Base-by-base conservation (phyloP, 2,329 filamentous ascomycete genomes). In the Massarina eburnea region DNA sequence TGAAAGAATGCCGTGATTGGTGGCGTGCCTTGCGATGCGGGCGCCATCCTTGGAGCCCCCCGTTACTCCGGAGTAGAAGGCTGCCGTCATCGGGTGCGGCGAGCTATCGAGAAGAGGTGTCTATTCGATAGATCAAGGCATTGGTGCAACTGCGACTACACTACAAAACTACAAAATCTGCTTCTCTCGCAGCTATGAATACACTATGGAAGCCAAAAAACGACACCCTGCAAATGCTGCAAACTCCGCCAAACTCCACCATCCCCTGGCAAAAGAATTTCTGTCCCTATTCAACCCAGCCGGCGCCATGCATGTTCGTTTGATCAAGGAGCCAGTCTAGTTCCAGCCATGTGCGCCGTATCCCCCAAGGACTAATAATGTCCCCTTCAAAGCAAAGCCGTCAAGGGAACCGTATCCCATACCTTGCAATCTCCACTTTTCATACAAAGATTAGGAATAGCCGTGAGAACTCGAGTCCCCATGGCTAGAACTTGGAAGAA, bases 201-300 rank as follows among this genome's bases (percentile, higher is more conserved):
- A 39, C 22, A 5, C 5, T 6, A 24, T 43, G 24, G 22, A 38
- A 37, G 35, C 21, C 32, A 33, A 17, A 18, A 41, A 8, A 14
- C 29, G 41, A 45, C 46, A 41, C 46, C 46, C 14, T 38, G 36
- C 30, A 48, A 42, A 43, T 48, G 45, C 45, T 48, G 32, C 15
- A 35, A 30, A 37, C 26, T 9, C 30, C 17, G 20, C 32, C 32
- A 41, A 44, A 48, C 40, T 29, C 40, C 45, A 12, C 35, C 21
- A 38, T 26, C 32, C 21, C 20, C 36, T 41, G 19, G 10, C 18
- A 27, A 15, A 21, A 29, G 18, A 38, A 34, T 27, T 21, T 18
- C 15, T 22, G 22, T 12, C 10, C n/a, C 32, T 12, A n/a, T n/a
- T 30, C 15, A 27, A 39, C 27, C 36, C 40, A 14, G 10, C 46